Conservation (phyloP, 2,329 filamentous ascomycete genomes). For the Rhynchosporium graminicola region DNA sequence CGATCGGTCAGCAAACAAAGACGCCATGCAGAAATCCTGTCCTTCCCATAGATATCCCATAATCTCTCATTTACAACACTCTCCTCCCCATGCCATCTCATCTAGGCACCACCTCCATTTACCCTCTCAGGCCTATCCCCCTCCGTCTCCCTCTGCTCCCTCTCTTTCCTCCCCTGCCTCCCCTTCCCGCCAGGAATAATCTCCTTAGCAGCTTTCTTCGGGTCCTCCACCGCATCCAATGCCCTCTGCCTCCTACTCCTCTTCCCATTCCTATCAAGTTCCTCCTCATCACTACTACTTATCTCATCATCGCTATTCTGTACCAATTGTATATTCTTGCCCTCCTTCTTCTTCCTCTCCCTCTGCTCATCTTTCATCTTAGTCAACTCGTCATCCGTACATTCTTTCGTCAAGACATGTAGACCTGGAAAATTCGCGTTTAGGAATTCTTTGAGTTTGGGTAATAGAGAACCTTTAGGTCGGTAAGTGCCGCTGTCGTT, state of each 20-base stretch:
- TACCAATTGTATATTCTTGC: slow-evolving; percentile 54
- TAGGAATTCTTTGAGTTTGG: slow-evolving; percentile 70
- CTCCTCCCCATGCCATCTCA: not conserved
- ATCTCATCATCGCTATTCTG: slow-evolving; percentile 49
- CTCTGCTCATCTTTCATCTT: slow-evolving; percentile 76
- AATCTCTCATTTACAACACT: not conserved
- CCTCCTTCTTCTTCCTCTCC: slow-evolving; percentile 68
- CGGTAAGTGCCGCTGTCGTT: slow-evolving; percentile 95
- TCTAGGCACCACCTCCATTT: not conserved
- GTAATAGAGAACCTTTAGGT: slow-evolving; percentile 76
- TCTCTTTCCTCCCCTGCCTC: slow-evolving; percentile 21
- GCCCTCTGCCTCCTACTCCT: slow-evolving; percentile 51
- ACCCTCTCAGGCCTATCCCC: slow-evolving; percentile 25
- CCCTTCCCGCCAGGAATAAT: slow-evolving; percentile 30
- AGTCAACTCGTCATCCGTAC: slow-evolving; percentile 72
- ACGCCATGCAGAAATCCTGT: not conserved
- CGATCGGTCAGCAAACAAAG: too few species aligned
- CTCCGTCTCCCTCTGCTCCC: slow-evolving; percentile 28
- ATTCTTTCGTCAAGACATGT: slow-evolving; percentile 72
- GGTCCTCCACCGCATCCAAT: slow-evolving; percentile 46
- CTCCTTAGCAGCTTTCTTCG: slow-evolving; percentile 30
- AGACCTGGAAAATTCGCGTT: slow-evolving; percentile 74
- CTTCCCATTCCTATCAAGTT: slow-evolving; percentile 39
- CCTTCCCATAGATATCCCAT: not conserved
- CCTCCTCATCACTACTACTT: slow-evolving; percentile 42